Evolutionary conservation across 345 rosid species (phyloP).

Genomic region (Citrus glauca): DNA sequence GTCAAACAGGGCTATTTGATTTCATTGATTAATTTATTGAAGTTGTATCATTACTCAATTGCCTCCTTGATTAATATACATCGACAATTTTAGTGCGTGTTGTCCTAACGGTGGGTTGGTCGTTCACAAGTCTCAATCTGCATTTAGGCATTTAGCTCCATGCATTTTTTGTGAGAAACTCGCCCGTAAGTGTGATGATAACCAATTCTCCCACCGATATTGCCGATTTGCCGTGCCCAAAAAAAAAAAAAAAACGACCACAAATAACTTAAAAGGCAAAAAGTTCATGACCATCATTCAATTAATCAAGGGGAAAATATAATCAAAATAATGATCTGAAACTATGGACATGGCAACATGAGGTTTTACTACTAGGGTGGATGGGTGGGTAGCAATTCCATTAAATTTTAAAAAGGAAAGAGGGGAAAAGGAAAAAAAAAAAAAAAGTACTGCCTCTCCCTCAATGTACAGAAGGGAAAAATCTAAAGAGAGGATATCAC

Average conservation of each 20-base stretch:
- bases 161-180: not conserved
- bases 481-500: constrained; percentile 13
- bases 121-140: constrained; percentile 1
- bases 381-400: not conserved
- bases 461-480: constrained; percentile 32
- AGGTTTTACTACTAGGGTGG: not conserved
- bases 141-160: not conserved
- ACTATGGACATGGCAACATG: not conserved
- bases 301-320: not conserved
- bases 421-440: not conserved
- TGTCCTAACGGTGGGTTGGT: not conserved
- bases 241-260: no score
- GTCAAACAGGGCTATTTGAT: no score
- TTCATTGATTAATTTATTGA: not conserved
- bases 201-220: no score
- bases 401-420: not conserved
- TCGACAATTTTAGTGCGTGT: not conserved
- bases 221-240: no score
- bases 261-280: no score
- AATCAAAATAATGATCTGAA: not conserved
- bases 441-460: constrained; percentile 16
- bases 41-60: no score
- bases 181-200: not conserved
- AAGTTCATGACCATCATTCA: no score
- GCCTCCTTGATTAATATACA: not conserved